phyloP scores from a whole-genome alignment of 352 stramenopile genomes.

The Globisporangium carolinianum region DNA sequence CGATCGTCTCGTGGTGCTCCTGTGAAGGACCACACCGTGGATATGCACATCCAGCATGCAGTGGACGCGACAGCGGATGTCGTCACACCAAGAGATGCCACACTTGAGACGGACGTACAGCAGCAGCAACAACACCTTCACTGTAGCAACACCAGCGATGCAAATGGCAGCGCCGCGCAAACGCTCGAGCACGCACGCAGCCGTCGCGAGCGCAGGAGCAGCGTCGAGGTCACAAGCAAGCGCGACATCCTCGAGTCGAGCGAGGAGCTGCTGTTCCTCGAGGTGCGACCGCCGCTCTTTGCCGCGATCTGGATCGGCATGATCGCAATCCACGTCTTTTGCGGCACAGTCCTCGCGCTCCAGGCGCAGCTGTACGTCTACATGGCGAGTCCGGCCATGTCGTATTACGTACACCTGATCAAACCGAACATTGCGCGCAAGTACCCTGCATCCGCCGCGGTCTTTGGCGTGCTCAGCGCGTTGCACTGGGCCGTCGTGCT shows the following conservation, averaged over 20 bases:
- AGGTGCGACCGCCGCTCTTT: constrained; percentile 12
- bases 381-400: constrained; percentile 14
- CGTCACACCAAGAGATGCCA: not conserved
- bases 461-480: constrained; percentile 21
- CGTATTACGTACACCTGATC: constrained; percentile 21
- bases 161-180: not conserved
- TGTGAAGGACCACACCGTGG: too few relatives aligned
- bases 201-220: not conserved
- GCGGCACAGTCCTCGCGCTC: constrained; percentile 16
- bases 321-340: constrained; percentile 15
- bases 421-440: constrained; percentile 12
- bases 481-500: constrained; percentile 21
- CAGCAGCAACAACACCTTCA: not conserved
- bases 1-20: too few relatives aligned
- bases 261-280: constrained; percentile 13
- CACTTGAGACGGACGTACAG: not conserved
- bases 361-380: constrained; percentile 19
- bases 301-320: constrained; percentile 19
- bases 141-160: not conserved
- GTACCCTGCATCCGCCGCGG: constrained; percentile 16
- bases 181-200: not conserved
- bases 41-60: not conserved
- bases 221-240: constrained; percentile 1
- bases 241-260: constrained; percentile 10
- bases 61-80: constrained; percentile 1